Conservation (phyloP, 192 early-diverging fungal genomes). For the Coemansia sp. region DNA sequence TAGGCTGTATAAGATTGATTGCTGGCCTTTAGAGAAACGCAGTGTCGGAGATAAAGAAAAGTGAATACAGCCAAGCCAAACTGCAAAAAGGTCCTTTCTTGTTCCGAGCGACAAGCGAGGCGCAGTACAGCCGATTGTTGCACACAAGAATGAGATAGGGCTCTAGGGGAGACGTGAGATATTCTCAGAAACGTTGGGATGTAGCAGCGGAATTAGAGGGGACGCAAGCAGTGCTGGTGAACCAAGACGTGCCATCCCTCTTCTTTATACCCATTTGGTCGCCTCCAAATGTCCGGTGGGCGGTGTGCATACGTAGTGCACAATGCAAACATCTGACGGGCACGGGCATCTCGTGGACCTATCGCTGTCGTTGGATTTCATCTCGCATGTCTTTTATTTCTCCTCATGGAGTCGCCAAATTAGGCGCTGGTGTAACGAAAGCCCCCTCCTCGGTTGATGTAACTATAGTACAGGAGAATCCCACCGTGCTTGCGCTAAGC, state of each 20-base stretch:
- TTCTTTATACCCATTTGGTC: background rate
- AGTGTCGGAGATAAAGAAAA: background rate
- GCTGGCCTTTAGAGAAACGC: background rate
- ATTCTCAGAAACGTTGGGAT: conserved; percentile 7
- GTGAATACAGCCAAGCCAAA: background rate
- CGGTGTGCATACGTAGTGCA: background rate
- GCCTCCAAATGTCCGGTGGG: background rate
- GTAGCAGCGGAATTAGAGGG: background rate
- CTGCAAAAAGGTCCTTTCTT: background rate
- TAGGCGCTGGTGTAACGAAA: background rate
- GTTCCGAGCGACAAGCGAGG: background rate
- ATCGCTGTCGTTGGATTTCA: background rate
- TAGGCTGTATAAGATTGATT: background rate
- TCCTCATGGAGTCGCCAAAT: background rate
- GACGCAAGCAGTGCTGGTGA: background rate
- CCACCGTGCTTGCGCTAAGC: background rate
- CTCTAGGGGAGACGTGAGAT: background rate
- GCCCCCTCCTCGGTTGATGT: background rate
- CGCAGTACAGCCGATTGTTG: conserved; percentile 2
- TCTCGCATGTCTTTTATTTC: background rate
- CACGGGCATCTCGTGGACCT: background rate
- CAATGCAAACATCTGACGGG: background rate
- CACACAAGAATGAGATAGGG: background rate
- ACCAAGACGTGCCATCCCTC: background rate
- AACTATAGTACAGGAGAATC: conserved; percentile 1